Base-by-base conservation (phyloP, 805 yeast genomes). In the Teunomyces barrocoloradensis region DNA sequence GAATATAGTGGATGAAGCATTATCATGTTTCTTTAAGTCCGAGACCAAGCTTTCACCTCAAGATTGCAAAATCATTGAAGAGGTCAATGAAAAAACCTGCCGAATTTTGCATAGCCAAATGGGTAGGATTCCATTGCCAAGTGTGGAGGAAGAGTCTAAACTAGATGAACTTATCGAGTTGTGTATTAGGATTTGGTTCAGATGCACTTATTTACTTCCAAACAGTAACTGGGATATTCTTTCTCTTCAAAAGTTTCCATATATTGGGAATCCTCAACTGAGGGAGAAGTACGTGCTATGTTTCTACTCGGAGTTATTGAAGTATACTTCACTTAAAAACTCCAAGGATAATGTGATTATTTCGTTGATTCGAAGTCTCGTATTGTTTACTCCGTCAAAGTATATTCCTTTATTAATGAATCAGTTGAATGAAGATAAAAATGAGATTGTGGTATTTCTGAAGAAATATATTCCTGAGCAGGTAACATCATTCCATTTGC, bases 261-360 rank as follows among this genome's bases (percentile, higher is more conserved):
- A 70, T 46, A 54, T 68, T 42, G 78, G 78, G 3, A 71, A 71
- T 46, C 45, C 58, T 0, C 54, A 57, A 21, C 73, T 69, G 70
- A 50, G 77, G 49, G 64, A 63, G 6, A 60, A 62, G 45, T 72
- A 66, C 52, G 48, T 58, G 2, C 48, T 68, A 40, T 63, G 53
- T 33, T 56, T 71, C 21, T 65, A 64, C 47, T 40, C 45, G 12
- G 64, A 62, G 36, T 53, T 67, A 10, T 52, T 67, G 33, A 49
- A 55, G 15, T 59, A 52, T 42, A 54, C 63, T 1, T 47, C 46
- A 6, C 44, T 61, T 13, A 48, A 56, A 4, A 53, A 56, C 3
- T 61, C 61, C 39, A 51, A 46, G 32, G 70, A 65, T 36, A 51
- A 49, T 41, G 48, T 66, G 4, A 46, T 59, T 20, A 49, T 50